A percentile compares a stretch with the other conserved stretches of the same genome.
Evolutionary conservation across 2,329 filamentous ascomycete genomes (phyloP).

Genomic region (Alternaria sp.): DNA sequence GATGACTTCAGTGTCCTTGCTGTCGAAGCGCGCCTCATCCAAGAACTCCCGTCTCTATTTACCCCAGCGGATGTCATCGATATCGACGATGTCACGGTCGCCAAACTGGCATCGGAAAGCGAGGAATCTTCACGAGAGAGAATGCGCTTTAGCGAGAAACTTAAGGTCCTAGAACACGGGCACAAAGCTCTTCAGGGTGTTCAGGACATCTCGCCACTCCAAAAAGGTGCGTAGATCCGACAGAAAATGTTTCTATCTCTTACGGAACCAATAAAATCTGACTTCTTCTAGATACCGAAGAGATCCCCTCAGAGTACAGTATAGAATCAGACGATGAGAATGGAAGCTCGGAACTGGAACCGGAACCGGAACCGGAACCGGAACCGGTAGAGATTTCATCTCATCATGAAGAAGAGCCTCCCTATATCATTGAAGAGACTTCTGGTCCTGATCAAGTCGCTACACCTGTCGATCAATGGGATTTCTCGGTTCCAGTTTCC

Average conservation of each 20-base stretch:
- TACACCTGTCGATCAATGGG: background rate
- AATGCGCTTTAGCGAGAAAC: constrained; percentile 20
- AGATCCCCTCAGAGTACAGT: background rate
- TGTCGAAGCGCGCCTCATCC: constrained; percentile 47
- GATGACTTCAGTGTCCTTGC: constrained; percentile 53
- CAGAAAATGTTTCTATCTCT: too few species aligned
- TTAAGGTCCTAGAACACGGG: constrained; percentile 26
- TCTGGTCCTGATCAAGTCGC: background rate
- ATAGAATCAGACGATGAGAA: background rate
- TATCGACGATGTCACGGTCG: constrained; percentile 21
- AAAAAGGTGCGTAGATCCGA: background rate
- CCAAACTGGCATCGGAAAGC: constrained; percentile 23
- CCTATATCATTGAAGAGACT: background rate
- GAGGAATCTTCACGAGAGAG: constrained; percentile 26
- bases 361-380: background rate
- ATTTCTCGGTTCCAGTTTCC: background rate
- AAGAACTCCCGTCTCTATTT: constrained; percentile 40
- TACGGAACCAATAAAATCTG: background rate
- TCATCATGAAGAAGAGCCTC: background rate
- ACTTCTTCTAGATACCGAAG: background rate
- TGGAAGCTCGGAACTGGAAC: background rate
- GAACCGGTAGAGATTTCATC: background rate
- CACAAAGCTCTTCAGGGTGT: constrained; percentile 16
- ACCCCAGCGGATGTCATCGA: constrained; percentile 32
- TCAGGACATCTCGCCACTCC: background rate